Evolutionary conservation across 495 filamentous ascomycete genomes (phyloP).

Genomic region (Thozetella sp.): DNA sequence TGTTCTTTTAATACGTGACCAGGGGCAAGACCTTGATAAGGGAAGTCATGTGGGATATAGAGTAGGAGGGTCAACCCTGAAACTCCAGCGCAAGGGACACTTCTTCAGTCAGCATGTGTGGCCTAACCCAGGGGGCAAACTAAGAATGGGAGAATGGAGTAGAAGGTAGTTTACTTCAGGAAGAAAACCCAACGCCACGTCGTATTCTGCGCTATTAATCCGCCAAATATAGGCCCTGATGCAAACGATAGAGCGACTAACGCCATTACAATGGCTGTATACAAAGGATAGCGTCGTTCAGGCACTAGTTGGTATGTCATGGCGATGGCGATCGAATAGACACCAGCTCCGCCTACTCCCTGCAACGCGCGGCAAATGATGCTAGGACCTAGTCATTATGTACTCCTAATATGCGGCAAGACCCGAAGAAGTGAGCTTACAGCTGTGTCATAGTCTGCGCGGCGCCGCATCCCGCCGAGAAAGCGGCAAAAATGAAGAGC

Average conservation of each 20-base stretch:
- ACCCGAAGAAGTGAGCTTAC: too few species aligned
- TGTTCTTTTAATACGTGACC: too few species aligned
- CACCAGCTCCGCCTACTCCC: neutral
- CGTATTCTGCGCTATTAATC: too few species aligned
- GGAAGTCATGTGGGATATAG: neutral
- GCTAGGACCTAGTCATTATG: conserved; percentile 5
- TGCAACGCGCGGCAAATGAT: conserved; percentile 17
- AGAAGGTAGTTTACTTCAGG: too few species aligned
- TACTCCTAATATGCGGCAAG: too few species aligned
- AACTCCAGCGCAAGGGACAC: neutral
- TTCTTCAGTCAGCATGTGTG: too few species aligned
- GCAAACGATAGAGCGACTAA: neutral
- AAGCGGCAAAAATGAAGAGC: conserved; percentile 13
- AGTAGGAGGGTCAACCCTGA: neutral
- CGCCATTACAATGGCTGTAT: neutral
- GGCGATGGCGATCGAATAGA: neutral
- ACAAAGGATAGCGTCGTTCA: neutral
- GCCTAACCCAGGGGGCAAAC: too few species aligned
- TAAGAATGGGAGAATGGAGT: too few species aligned
- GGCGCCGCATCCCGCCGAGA: conserved; percentile 18
- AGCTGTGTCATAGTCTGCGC: conserved; percentile 20
- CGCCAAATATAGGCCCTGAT: too few species aligned
- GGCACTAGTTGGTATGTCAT: conserved; percentile 9
- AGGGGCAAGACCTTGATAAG: neutral
- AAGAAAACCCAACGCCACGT: too few species aligned